Conservation (phyloP, 306 rosid species). For the Cicer chorassanicum region DNA sequence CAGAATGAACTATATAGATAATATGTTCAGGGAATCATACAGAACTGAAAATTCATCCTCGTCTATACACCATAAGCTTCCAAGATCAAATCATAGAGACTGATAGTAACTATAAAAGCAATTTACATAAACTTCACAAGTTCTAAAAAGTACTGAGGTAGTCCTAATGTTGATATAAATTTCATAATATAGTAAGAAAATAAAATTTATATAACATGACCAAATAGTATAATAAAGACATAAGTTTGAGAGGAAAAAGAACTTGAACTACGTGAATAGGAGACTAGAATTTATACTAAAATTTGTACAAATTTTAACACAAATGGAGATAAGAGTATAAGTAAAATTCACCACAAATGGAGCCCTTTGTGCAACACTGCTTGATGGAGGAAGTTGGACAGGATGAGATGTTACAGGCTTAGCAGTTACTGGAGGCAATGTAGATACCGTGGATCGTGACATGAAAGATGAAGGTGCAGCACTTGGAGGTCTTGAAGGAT, state of each 20-base stretch:
- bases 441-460: slow-evolving; percentile 54
- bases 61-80: slow-evolving; percentile 9
- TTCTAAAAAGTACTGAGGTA: not conserved
- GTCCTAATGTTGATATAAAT: too few relatives aligned
- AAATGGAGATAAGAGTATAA: slow-evolving; percentile 28
- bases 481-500: slow-evolving; percentile 62
- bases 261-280: not conserved
- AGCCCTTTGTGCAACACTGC: slow-evolving; percentile 59
- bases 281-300: not conserved
- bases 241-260: not conserved
- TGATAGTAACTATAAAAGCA: slow-evolving; percentile 19
- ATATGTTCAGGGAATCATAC: slow-evolving; percentile 27
- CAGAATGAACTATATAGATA: slow-evolving; percentile 30
- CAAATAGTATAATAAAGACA: not conserved
- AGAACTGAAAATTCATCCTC: not conserved
- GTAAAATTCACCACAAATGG: slow-evolving; percentile 62
- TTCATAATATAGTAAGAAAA: too few relatives aligned
- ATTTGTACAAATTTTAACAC: not conserved
- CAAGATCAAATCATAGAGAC: slow-evolving; percentile 29
- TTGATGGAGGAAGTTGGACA: slow-evolving; percentile 67
- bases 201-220: not conserved
- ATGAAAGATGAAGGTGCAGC: slow-evolving; percentile 55
- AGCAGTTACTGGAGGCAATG: slow-evolving; percentile 66
- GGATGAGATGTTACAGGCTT: slow-evolving; percentile 63
- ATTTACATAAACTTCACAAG: slow-evolving; percentile 32